These are phyloP conservation scores for Boletus subparvulus DNA, from an alignment of 768 basidiomycete genomes.

Conservation along the genomic window DNA sequence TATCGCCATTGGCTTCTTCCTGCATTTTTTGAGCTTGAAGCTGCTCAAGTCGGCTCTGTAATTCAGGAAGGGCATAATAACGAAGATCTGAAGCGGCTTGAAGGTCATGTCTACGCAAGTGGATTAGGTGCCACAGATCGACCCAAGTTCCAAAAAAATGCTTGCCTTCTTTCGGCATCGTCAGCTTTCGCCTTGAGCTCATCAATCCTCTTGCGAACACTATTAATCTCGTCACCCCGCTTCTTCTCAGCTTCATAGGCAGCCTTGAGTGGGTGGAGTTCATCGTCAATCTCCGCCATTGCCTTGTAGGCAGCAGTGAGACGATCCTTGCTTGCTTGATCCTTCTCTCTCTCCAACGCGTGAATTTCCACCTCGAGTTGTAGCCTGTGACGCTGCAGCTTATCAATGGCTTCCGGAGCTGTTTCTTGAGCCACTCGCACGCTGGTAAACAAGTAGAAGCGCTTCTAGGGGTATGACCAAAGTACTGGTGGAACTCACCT, in stretches of 20 bases:
- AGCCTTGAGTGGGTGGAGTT: slow-evolving; percentile 77
- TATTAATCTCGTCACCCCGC: slow-evolving; percentile 76
- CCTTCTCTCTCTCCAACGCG: slow-evolving; percentile 91
- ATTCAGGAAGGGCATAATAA: slow-evolving; percentile 90
- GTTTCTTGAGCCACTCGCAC: slow-evolving; percentile 93
- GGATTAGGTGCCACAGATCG: not conserved
- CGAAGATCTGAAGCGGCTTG: slow-evolving; percentile 82
- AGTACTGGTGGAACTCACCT: slow-evolving; percentile 47
- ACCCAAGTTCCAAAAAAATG: not conserved
- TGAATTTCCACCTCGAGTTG: slow-evolving; percentile 95
- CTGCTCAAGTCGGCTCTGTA: slow-evolving; percentile 67
- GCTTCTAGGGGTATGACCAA: not conserved
- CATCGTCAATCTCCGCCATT: slow-evolving; percentile 81
- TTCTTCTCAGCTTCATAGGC: slow-evolving; percentile 87
- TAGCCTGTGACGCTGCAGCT: slow-evolving; percentile 82
- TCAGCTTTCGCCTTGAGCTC: slow-evolving; percentile 90
- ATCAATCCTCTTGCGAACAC: slow-evolving; percentile 78
- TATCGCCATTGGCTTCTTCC: slow-evolving; percentile 58
- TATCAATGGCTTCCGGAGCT: slow-evolving; percentile 90
- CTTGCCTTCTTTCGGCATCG: slow-evolving; percentile 85
- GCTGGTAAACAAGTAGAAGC: slow-evolving; percentile 36
- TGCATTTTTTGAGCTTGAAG: slow-evolving; percentile 74
- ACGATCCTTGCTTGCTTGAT: slow-evolving; percentile 82
- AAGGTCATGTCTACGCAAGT: slow-evolving; percentile 55
- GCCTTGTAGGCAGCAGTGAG: slow-evolving; percentile 70